Percentiles rank a stretch among this genome's conserved stretches.
Evolutionary conservation across 1,284 basidiomycete genomes (phyloP).

Genomic region (Austroboletus niveus): DNA sequence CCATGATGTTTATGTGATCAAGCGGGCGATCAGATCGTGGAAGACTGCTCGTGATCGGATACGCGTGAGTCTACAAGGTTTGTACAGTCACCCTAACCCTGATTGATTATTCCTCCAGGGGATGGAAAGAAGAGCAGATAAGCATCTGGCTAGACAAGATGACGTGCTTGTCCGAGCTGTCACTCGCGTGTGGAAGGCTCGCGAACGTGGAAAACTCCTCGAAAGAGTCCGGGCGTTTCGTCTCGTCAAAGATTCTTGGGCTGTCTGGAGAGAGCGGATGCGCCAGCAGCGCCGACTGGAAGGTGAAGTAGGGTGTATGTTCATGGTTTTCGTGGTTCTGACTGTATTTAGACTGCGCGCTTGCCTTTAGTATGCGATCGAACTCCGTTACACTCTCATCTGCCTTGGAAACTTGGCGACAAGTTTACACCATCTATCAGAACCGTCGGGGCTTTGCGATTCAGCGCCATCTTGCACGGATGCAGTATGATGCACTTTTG

Average conservation of each 20-base stretch:
- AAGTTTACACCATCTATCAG: constrained; percentile 44
- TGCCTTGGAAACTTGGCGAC: constrained; percentile 51
- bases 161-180: constrained; percentile 62
- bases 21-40: constrained; percentile 52
- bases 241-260: constrained; percentile 47
- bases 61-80: constrained; percentile 40
- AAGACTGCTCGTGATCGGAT: constrained; percentile 49
- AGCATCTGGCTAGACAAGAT: constrained; percentile 61
- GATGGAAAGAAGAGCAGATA: constrained; percentile 54
- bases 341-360: constrained; percentile 45
- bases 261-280: constrained; percentile 53
- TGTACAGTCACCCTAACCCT: neutral
- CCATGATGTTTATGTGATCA: constrained; percentile 44
- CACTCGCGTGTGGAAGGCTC: constrained; percentile 70
- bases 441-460: constrained; percentile 52
- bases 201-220: constrained; percentile 62
- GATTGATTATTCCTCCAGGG: constrained; percentile 32
- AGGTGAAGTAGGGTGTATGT: constrained; percentile 37
- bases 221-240: constrained; percentile 52
- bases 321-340: constrained; percentile 4
- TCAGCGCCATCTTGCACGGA: constrained; percentile 46
- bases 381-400: constrained; percentile 40
- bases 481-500: constrained; percentile 48
- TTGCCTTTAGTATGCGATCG: constrained; percentile 49
- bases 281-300: constrained; percentile 41